Evolutionary conservation across 2,329 filamentous ascomycete species (phyloP), one percentile per base, ranked within the genome.

Genomic region (Xylariomycetidae sp.): DNA sequence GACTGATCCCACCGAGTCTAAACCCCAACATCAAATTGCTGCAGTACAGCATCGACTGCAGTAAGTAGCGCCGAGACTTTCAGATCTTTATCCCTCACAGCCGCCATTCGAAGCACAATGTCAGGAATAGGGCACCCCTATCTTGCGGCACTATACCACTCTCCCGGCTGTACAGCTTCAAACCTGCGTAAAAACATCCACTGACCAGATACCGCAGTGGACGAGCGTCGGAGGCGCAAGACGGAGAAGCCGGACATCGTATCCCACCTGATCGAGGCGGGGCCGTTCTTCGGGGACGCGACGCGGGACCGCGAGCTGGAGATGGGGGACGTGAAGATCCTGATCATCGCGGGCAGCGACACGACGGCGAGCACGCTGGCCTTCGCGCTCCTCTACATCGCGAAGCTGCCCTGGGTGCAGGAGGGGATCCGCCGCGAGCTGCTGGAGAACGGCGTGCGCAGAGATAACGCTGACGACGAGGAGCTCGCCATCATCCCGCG

Each of bases 261-360:
- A 34, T 39, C 32, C 7, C 34, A 32, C 9, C 40, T 46, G 15
- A 30, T 46, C n/a, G 38, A 37, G 9, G 31, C 28, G 4, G 41
- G 43, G 6, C 29, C 33, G 13, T 46, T 44, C 29, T 44, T 36
- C 30, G 9, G 13, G 12, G 33, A 39, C 23, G 27, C 32, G 16
- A 38, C 36, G 28, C 37, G 31, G n/a, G 40, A 44, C 25, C 37
- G 37, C 16, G 31, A 34, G 17, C 34, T 44, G 12, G 38, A 41
- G 10, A 28, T 40, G 4, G 38, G 37, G 22, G 38, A 42, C 19
- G 37, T 38, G 7, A 18, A 36, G 30, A 32, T 44, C 6, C 38
- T 46, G 10, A 44, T 44, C 31, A 36, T 44, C 23, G 41, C 41
- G 2, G 38, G 38, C 10, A 45, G 43, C 16, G 43, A 45, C 25